Evolutionary conservation across 306 rosid species (phyloP).

Genomic region (Casuarina equisetifolia): DNA sequence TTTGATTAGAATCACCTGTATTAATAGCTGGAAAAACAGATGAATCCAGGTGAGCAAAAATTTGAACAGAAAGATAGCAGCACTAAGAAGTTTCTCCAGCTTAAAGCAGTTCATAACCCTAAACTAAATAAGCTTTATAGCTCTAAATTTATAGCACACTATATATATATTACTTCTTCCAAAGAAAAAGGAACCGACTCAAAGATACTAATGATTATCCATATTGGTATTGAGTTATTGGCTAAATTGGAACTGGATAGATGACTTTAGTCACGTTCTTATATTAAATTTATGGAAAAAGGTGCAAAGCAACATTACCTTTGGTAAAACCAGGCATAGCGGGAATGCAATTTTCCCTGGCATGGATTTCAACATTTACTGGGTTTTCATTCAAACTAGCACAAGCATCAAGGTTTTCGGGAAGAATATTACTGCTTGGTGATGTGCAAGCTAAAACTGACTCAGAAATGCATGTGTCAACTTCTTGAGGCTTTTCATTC

Average conservation of each 20-base stretch:
- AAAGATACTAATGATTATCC: background rate
- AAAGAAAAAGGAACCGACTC: background rate
- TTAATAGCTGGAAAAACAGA: conserved; percentile 33
- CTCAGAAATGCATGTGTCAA: conserved; percentile 32
- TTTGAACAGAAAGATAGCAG: conserved; percentile 10
- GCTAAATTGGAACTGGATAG: background rate
- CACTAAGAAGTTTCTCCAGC: background rate
- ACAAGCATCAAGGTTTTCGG: conserved; percentile 37
- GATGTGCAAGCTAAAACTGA: conserved; percentile 38
- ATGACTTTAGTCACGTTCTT: conserved; percentile 2
- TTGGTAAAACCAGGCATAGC: conserved; percentile 36
- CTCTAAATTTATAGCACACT: background rate
- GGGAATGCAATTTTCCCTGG: conserved; percentile 29
- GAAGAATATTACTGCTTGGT: conserved; percentile 27
- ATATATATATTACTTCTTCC: background rate
- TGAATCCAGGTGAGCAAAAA: conserved; percentile 26
- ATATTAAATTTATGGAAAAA: conserved; percentile 15
- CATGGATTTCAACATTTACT: conserved; percentile 24
- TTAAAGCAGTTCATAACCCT: conserved; percentile 2
- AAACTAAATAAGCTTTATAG: background rate
- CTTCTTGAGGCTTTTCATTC: conserved; percentile 35
- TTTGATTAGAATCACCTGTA: conserved; percentile 26
- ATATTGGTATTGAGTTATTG: background rate
- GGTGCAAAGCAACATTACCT: conserved; percentile 34
- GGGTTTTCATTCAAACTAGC: conserved; percentile 27